Conservation (phyloP, 2,329 filamentous ascomycete species). For the Cladophialophora psammophila region DNA sequence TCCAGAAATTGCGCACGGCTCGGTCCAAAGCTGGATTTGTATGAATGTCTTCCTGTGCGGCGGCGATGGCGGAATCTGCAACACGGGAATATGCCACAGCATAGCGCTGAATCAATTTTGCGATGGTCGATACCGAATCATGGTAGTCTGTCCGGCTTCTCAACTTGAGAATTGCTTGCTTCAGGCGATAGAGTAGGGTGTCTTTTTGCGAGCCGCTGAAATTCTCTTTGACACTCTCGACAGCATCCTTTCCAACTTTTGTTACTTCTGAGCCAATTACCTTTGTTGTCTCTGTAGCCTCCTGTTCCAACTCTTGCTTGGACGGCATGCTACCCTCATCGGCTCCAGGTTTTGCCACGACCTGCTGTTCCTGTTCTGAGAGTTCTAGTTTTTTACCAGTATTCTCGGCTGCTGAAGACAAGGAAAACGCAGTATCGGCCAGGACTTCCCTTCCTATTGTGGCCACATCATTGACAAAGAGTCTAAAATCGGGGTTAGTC, state of each 20-base stretch:
- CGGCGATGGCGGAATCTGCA: conserved; percentile 70
- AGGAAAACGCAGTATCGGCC: conserved; percentile 79
- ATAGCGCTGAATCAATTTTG: conserved; percentile 78
- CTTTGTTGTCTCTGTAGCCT: conserved; percentile 61
- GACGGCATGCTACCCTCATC: conserved; percentile 60
- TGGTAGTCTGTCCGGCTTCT: conserved; percentile 81
- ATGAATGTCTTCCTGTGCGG: conserved; percentile 73
- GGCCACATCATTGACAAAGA: conserved; percentile 81
- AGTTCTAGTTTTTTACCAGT: conserved; percentile 77
- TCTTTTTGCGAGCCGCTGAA: conserved; percentile 74
- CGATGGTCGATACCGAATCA: conserved; percentile 81
- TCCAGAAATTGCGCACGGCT: conserved; percentile 82
- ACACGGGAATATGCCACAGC: conserved; percentile 78
- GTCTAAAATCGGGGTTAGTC: conserved; percentile 87
- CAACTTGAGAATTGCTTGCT: conserved; percentile 76
- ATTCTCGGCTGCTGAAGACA: conserved; percentile 77
- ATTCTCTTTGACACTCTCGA: conserved; percentile 76
- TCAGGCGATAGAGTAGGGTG: conserved; percentile 76
- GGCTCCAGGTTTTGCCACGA: conserved; percentile 56
- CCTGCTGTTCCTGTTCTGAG: conserved; percentile 65
- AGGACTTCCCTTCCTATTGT: conserved; percentile 84
- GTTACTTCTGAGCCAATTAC: conserved; percentile 48
- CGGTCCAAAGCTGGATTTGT: conserved; percentile 77
- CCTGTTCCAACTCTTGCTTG: conserved; percentile 67
- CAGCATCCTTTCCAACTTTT: conserved; percentile 62